Base-by-base conservation (phyloP, 2,329 filamentous ascomycete genomes). In the Helicocarpus griseus region DNA sequence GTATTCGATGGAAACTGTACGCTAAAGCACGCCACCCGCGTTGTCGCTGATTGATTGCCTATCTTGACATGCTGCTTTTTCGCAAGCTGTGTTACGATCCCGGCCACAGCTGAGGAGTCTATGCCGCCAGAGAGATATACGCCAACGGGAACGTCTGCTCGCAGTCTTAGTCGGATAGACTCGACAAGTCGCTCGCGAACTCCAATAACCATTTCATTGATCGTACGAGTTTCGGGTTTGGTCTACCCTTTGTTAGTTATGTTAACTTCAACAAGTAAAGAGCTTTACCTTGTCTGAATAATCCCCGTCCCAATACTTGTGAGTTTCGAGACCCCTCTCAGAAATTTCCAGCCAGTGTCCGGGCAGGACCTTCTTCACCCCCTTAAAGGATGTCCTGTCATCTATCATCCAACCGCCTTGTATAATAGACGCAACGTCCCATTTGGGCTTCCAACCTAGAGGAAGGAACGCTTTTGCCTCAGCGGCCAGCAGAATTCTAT, bases 81-180 rank as follows among this genome's bases (percentile, higher is more conserved):
- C n/a, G 73, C 68, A 1, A 81, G 67, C 53, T 80, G 68, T 1
- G 72, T 73, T 2, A 76, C 73, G 57, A 82, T 80, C 2, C 79
- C 79, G 6, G 78, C 78, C 21, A 82, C 63, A 1, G 73, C 69
- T 0, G 78, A 81, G 0, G 77, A 80, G 59, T 82, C 79, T 46
- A 82, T 73, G 1, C 79, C 80, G 4, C 80, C 79, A 21, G 71
- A 76, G 0, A 82, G 65, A 52, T 78, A 81, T 48, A 82, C 66
- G 2, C 77, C 79, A 2, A 82, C 68, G 0, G 77, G 77, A 0
- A 81, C 79, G 59, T 82, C 79, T 1, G 79, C 78, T 14, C 73
- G 69, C 8, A 82, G 65, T 4, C 79, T 73, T 17, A 79, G 56
- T n/a, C 70, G 70, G 9, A 81, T 66, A 0, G 78, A 69, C 29